phyloP scores from a whole-genome alignment of 2,329 filamentous ascomycete genomes.

The Botryotinia globosa region DNA sequence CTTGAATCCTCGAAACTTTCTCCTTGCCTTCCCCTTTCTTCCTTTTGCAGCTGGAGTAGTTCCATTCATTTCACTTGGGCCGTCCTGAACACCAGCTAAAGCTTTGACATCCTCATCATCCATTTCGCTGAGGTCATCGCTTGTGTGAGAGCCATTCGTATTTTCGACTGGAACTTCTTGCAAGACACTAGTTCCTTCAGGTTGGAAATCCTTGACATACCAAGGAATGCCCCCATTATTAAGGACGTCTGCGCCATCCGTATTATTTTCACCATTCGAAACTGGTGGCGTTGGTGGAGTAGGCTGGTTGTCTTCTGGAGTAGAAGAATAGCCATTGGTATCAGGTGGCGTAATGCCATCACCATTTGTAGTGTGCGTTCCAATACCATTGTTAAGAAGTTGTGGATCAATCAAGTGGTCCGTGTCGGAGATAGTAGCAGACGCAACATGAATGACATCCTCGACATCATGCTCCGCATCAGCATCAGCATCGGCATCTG shows the following conservation, averaged over 20 bases:
- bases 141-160: conserved; percentile 69
- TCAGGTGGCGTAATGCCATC: conserved; percentile 44
- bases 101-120: conserved; percentile 84
- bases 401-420: conserved; percentile 33
- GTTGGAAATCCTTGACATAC: conserved; percentile 81
- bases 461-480: conserved; percentile 28
- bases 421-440: conserved; percentile 19
- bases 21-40: conserved; percentile 34
- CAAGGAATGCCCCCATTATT: conserved; percentile 78
- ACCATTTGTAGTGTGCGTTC: conserved; percentile 34
- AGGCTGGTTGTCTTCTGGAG: conserved; percentile 26
- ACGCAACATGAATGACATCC: conserved; percentile 19
- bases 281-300: conserved; percentile 64
- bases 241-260: conserved; percentile 40
- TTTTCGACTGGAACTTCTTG: conserved; percentile 51
- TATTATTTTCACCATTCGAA: conserved; percentile 52
- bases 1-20: conserved; percentile 27
- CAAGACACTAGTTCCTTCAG: conserved; percentile 73
- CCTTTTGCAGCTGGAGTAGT: conserved; percentile 25
- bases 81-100: conserved; percentile 47
- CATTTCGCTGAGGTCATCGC: conserved; percentile 86
- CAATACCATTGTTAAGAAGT: conserved; percentile 20
- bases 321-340: conserved; percentile 45
- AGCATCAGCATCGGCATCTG: conserved; percentile 40
- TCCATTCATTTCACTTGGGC: conserved; percentile 21